These are phyloP conservation scores for Stipa capillata DNA, from an alignment of 176 grass and related monocot species.

Conservation along the genomic window DNA sequence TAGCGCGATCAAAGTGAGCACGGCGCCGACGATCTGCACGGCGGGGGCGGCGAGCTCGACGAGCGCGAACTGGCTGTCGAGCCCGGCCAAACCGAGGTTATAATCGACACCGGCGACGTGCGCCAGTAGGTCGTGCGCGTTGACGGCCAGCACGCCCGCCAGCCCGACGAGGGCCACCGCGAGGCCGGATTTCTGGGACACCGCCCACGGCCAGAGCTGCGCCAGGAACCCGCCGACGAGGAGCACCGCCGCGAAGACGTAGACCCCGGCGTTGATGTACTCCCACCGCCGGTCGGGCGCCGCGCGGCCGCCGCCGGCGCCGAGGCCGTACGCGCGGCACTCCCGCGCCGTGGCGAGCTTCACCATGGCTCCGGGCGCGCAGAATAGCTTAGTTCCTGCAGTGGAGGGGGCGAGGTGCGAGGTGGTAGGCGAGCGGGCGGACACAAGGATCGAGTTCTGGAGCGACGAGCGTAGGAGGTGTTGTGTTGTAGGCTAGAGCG, in stretches of 20 bases:
- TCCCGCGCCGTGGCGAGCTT: slow-evolving; percentile 77
- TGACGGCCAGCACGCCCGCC: slow-evolving; percentile 19
- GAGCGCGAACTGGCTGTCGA: slow-evolving; percentile 62
- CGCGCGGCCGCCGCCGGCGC: neutral
- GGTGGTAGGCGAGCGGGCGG: neutral
- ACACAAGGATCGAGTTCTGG: neutral
- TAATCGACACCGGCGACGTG: slow-evolving; percentile 70
- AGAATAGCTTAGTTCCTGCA: too few species aligned
- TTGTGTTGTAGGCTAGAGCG: neutral
- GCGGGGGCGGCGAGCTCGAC: slow-evolving; percentile 63
- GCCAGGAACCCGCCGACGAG: slow-evolving; percentile 36
- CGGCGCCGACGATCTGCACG: slow-evolving; percentile 42
- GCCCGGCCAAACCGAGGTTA: slow-evolving; percentile 30
- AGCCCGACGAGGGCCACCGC: slow-evolving; percentile 35
- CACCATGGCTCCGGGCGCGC: slow-evolving; percentile 88
- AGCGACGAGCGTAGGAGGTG: neutral
- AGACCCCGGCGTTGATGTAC: slow-evolving; percentile 76
- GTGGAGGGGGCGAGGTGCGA: neutral
- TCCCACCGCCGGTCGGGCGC: slow-evolving; percentile 61
- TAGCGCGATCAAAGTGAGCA: slow-evolving; percentile 48
- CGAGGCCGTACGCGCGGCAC: slow-evolving; percentile 54
- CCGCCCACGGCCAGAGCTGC: slow-evolving; percentile 33
- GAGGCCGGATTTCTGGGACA: slow-evolving; percentile 29
- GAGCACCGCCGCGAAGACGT: slow-evolving; percentile 45
- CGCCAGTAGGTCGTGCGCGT: slow-evolving; percentile 68